Evolutionary conservation across 2,329 filamentous ascomycete genomes (phyloP).

Genomic region (Cladosporium velox): DNA sequence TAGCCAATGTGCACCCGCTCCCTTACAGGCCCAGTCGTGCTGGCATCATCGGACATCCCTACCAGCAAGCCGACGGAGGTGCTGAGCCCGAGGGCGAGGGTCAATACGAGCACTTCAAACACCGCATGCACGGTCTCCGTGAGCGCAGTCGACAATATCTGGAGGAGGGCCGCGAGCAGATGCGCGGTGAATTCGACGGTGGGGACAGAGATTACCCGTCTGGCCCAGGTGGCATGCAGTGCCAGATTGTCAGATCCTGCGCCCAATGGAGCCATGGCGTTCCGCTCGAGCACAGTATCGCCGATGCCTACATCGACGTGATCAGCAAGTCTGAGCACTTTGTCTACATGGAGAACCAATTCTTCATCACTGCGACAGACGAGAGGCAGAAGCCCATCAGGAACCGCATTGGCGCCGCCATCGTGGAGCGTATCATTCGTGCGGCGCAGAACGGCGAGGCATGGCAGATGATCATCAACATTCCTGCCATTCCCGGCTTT

Average conservation of each 20-base stretch:
- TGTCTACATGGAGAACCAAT: conserved; percentile 98
- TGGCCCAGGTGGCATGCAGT: conserved; percentile 69
- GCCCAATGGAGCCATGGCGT: conserved; percentile 61
- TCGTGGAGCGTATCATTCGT: conserved; percentile 74
- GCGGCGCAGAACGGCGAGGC: conserved; percentile 65
- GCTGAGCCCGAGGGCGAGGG: conserved; percentile 31
- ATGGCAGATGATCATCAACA: conserved; percentile 75
- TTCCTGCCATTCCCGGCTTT: conserved; percentile 79
- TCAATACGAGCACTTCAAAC: conserved; percentile 36
- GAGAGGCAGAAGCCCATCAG: conserved; percentile 70
- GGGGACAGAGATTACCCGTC: conserved; percentile 30
- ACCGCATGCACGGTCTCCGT: conserved; percentile 34
- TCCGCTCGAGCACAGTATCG: conserved; percentile 75
- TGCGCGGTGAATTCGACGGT: conserved; percentile 25
- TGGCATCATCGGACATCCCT: conserved; percentile 38
- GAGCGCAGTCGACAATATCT: conserved; percentile 30
- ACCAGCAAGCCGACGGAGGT: conserved; percentile 31
- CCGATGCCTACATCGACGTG: conserved; percentile 91
- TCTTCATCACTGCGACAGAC: conserved; percentile 81
- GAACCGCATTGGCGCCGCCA: conserved; percentile 76
- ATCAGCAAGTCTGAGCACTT: conserved; percentile 96
- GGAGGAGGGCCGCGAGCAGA: conserved; percentile 29
- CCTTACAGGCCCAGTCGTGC: conserved; percentile 40
- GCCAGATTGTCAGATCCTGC: conserved; percentile 70
- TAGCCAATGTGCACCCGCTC: conserved; percentile 50